Evolutionary conservation across 2,329 filamentous ascomycete species (phyloP).

Genomic region (Cercospora zeina): DNA sequence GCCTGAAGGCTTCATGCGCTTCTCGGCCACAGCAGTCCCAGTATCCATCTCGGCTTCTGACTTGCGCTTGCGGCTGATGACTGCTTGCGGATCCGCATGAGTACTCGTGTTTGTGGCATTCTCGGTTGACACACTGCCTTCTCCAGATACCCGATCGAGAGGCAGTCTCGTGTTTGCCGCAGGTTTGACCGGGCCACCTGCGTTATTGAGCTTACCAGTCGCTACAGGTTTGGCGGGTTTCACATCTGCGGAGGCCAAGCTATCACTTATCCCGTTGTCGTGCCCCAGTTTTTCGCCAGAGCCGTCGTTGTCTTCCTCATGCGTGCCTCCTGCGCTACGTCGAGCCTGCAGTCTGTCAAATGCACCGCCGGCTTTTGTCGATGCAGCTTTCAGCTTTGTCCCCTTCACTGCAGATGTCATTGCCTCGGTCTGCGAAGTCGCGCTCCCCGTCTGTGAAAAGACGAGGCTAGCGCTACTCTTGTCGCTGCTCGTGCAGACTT

Average conservation of each 20-base stretch:
- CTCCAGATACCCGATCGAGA: neutral
- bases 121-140: neutral
- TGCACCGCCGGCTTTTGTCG: neutral
- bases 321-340: neutral
- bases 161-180: neutral
- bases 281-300: neutral
- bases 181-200: neutral
- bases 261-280: neutral
- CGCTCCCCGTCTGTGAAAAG: neutral
- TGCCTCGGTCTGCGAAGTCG: slow-evolving; percentile 6
- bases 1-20: neutral
- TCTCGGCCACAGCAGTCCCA: neutral
- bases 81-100: neutral
- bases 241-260: neutral
- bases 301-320: neutral
- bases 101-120: neutral
- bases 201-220: neutral
- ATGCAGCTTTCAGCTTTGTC: neutral
- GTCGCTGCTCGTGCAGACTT: slow-evolving; percentile 8
- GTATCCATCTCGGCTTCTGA: neutral
- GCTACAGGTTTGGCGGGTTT: neutral
- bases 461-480: neutral
- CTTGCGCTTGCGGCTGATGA: neutral
- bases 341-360: neutral
- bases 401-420: slow-evolving; percentile 3